These are phyloP conservation scores for Tetraselmis striata DNA, from an alignment of 139 green algal species.

Conservation along the genomic window DNA sequence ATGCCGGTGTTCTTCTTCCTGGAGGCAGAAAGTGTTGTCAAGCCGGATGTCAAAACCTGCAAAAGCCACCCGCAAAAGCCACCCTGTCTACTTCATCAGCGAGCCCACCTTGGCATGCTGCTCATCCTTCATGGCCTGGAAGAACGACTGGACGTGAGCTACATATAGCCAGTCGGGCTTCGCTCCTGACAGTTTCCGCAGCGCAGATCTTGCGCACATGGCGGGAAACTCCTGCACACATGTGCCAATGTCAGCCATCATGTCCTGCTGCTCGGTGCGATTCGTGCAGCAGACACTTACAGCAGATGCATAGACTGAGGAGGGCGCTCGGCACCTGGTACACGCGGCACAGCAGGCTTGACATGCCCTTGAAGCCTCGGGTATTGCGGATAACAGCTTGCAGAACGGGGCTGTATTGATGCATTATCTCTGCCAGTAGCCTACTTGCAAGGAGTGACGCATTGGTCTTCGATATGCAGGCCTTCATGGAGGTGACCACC, in stretches of 20 bases:
- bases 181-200: neutral
- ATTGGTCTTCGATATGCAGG: neutral
- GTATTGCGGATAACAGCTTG: neutral
- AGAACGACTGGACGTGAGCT: neutral
- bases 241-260: no score
- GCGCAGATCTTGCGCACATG: neutral
- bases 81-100: neutral
- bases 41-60: neutral
- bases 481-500: neutral
- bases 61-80: neutral
- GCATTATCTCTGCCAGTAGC: neutral
- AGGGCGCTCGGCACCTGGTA: neutral
- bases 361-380: neutral
- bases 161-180: neutral
- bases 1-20: neutral
- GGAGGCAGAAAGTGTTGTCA: neutral
- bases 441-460: neutral
- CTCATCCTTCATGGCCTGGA: neutral
- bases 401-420: neutral
- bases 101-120: neutral
- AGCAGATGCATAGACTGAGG: neutral
- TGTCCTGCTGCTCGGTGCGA: no score
- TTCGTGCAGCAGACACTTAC: neutral
- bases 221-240: neutral
- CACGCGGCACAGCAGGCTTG: neutral